Evolutionary conservation across 1,139 yeast species (phyloP).

Genomic region (Insectozyma bohioensis): DNA sequence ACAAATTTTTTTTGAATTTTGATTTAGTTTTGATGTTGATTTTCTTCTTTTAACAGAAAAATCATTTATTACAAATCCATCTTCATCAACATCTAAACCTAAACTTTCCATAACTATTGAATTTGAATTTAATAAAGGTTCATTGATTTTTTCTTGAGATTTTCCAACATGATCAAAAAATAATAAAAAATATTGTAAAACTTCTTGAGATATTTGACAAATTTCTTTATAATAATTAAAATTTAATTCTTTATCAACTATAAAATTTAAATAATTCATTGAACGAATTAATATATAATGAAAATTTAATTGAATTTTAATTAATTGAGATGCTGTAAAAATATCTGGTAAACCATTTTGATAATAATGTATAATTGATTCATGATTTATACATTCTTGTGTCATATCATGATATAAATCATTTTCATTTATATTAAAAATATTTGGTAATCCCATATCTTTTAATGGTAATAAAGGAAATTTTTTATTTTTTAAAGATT

Average conservation of each 20-base stretch:
- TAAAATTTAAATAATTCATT: conserved; percentile 46
- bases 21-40: conserved; percentile 13
- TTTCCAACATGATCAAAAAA: conserved; percentile 37
- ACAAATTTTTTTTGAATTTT: conserved; percentile 14
- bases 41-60: conserved; percentile 43
- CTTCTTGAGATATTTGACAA: conserved; percentile 39
- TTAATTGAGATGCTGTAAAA: conserved; percentile 40
- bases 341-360: conserved; percentile 41
- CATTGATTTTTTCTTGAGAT: conserved; percentile 17
- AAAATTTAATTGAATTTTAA: conserved; percentile 45
- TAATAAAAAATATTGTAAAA: conserved; percentile 38
- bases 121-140: conserved; percentile 22
- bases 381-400: conserved; percentile 25
- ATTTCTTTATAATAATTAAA: conserved; percentile 37
- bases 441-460: conserved; percentile 36
- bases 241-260: conserved; percentile 45
- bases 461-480: conserved; percentile 33
- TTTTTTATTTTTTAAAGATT: conserved; percentile 32
- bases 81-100: conserved; percentile 42
- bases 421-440: conserved; percentile 24
- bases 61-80: conserved; percentile 49
- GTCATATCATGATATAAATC: conserved; percentile 36
- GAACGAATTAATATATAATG: conserved; percentile 46
- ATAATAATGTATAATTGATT: conserved; percentile 30
- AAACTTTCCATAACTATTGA: conserved; percentile 31